phyloP scores from a whole-genome alignment of 805 yeast species.

The Spathaspora passalidarum region DNA sequence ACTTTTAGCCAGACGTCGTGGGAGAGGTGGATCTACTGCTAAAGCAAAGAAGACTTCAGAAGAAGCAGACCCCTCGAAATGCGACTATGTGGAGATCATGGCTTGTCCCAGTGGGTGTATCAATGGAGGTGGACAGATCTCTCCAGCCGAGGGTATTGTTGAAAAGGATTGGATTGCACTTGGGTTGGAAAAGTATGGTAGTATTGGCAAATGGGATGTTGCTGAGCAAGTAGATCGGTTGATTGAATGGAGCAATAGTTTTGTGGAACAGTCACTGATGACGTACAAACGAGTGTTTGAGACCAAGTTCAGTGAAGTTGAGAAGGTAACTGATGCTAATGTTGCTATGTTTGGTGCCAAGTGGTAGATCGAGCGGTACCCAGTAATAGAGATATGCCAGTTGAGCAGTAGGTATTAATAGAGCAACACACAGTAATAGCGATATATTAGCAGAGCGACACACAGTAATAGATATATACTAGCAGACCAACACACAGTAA shows the following conservation, averaged over 20 bases:
- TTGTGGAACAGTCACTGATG: constrained; percentile 28
- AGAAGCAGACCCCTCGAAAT: constrained; percentile 57
- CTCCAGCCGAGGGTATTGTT: constrained; percentile 20
- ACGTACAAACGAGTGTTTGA: constrained; percentile 36
- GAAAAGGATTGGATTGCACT: constrained; percentile 46
- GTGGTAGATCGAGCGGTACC: constrained; percentile 41
- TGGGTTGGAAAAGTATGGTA: constrained; percentile 31
- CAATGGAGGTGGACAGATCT: constrained; percentile 93
- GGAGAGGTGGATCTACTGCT: constrained; percentile 23
- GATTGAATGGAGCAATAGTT: constrained; percentile 31
- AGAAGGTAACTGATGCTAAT: constrained; percentile 47
- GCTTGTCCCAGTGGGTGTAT: constrained; percentile 98
- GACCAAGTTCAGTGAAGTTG: constrained; percentile 50
- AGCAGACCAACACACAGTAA: no score
- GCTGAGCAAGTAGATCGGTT: constrained; percentile 14
- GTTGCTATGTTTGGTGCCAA: constrained; percentile 51
- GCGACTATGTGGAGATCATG: constrained; percentile 91
- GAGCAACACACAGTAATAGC: no score
- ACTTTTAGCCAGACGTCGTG: constrained; percentile 44
- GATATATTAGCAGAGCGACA: no score
- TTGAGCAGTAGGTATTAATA: no score
- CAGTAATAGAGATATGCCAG: no score
- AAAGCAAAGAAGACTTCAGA: constrained; percentile 17
- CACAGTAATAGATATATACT: no score
- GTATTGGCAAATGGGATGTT: constrained; percentile 22